A percentile compares a stretch with the other conserved stretches of the same genome.
phyloP scores from a whole-genome alignment of 1,139 yeast species.

The Candida sanyaensis region DNA sequence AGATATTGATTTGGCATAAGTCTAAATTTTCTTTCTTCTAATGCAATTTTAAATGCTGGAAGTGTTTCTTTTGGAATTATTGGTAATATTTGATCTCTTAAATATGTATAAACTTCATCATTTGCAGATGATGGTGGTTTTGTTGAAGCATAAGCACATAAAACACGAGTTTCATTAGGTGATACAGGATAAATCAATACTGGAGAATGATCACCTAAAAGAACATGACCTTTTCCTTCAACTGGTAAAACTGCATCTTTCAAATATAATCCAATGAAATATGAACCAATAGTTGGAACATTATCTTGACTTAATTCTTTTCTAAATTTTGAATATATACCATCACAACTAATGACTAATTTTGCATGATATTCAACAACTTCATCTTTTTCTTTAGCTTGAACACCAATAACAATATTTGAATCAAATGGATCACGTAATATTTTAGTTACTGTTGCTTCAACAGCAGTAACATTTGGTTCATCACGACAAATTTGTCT shows the following conservation, averaged over 20 bases:
- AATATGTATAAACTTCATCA: conserved; percentile 62
- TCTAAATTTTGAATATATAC: conserved; percentile 91
- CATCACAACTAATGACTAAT: conserved; percentile 83
- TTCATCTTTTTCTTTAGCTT: conserved; percentile 32
- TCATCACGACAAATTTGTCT: conserved; percentile 71
- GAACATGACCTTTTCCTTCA: conserved; percentile 83
- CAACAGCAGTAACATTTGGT: conserved; percentile 70
- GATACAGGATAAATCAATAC: conserved; percentile 86
- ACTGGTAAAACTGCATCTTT: conserved; percentile 72
- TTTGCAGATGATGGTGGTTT: conserved; percentile 69
- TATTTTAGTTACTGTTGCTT: conserved; percentile 76
- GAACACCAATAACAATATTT: conserved; percentile 68
- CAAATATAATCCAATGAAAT: conserved; percentile 83
- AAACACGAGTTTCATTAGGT: conserved; percentile 77
- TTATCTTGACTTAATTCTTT: conserved; percentile 60
- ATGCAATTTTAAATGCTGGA: conserved; percentile 61
- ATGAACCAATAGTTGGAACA: conserved; percentile 71
- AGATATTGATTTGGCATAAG: conserved; percentile 95
- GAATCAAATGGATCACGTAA: conserved; percentile 50
- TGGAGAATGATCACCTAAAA: conserved; percentile 86
- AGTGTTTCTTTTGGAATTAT: conserved; percentile 62
- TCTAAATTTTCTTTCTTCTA: conserved; percentile 54
- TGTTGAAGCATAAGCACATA: conserved; percentile 81
- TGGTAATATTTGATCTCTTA: conserved; percentile 62
- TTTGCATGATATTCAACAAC: conserved; percentile 49